Evolutionary conservation across 306 rosid species (phyloP), one percentile per base, ranked within the genome.

Genomic region (Chamaecrista fasciculata): DNA sequence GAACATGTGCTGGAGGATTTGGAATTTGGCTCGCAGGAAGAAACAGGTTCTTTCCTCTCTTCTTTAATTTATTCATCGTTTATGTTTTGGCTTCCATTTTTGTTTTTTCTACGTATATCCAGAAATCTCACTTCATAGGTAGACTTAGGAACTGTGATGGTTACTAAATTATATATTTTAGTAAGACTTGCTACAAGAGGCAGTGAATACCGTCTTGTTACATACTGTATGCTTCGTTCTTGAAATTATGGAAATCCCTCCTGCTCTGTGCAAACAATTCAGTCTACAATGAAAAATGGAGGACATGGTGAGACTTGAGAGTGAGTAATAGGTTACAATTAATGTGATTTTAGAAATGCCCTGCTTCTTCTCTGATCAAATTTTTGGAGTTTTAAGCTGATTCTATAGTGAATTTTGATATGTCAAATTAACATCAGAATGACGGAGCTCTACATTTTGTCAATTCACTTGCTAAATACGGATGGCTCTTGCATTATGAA

Each of bases 1-100:
- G 80, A 92, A 92, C 81, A 81, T 92, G 92, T 89, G 98, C 64
- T 92, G 98, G 98, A 85, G 98, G 81, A 92, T 92, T 83, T 92
- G 98, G 98, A 92, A 92, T 74, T 85, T 92, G 55, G 98, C 98
- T 79, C 95, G 96, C 53, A 95, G 87, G 83, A 92, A 87, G 83
- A 92, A 92, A 78, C 98, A 90, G 96, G 96, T 47, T 47, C 8
- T 46, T 40, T 9, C 21, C 16, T 40, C 1, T 15, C 12, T 44
- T 44, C 40, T 19, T n/a, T 15, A n/a, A n/a, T 6, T 36, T 36
- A 36, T 36, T 36, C 42, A 36, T 36, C 9, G 9, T 6, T 36
- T 36, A 36, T 11, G 0, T 0, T 44, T n/a, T 14, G 19, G 49
- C 7, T 43, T 43, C 7, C 49, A 14, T 11, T 20, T 0, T 8